phyloP scores from a whole-genome alignment of 2,329 filamentous ascomycete species.

The Ophiosphaerella narmari region DNA sequence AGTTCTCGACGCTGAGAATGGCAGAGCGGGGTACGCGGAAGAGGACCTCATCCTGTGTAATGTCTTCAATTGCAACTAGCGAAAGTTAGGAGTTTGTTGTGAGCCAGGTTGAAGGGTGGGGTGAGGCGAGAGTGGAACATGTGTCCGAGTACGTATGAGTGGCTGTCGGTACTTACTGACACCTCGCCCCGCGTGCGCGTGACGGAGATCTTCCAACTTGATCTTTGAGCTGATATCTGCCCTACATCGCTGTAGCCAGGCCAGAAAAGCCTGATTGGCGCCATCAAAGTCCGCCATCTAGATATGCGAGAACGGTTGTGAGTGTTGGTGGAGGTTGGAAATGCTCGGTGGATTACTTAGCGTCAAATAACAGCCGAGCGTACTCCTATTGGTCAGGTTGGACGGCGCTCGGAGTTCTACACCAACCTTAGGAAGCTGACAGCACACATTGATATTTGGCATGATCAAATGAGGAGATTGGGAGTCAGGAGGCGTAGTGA shows the following conservation, averaged over 20 bases:
- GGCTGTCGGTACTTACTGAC: constrained; percentile 57
- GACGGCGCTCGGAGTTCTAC: neutral
- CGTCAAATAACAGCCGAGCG: constrained; percentile 23
- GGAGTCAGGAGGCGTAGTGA: no score
- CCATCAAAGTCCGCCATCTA: constrained; percentile 45
- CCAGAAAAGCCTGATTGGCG: constrained; percentile 58
- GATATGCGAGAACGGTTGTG: constrained; percentile 2
- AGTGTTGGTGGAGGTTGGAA: constrained; percentile 19
- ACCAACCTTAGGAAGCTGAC: neutral
- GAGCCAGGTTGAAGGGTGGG: neutral
- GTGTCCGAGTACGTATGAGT: neutral
- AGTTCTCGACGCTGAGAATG: constrained; percentile 76
- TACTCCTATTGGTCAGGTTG: constrained; percentile 22
- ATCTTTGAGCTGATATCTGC: constrained; percentile 64
- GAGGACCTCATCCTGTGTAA: constrained; percentile 74
- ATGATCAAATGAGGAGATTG: constrained; percentile 19
- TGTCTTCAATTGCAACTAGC: constrained; percentile 71
- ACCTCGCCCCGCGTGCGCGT: constrained; percentile 62
- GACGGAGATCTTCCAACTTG: constrained; percentile 61
- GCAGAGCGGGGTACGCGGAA: constrained; percentile 76
- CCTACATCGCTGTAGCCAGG: constrained; percentile 61
- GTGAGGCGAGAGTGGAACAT: neutral
- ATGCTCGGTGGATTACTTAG: constrained; percentile 21
- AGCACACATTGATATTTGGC: constrained; percentile 1
- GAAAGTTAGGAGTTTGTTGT: constrained; percentile 12